These are phyloP conservation scores for Musa troglodytarum DNA, from an alignment of 176 grass and related monocot genomes.

Conservation along the genomic window DNA sequence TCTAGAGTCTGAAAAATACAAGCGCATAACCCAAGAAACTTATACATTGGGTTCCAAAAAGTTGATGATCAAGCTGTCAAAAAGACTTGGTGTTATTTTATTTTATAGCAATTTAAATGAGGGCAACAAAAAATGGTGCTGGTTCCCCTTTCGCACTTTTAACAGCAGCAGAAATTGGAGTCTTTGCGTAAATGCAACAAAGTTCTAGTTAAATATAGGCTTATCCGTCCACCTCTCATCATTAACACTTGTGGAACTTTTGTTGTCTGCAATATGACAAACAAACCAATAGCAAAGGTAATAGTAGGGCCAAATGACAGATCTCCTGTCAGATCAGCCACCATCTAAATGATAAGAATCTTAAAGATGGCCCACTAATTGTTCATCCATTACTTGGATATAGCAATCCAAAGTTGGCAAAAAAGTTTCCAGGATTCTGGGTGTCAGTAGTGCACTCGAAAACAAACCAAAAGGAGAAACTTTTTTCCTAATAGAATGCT, in stretches of 20 bases:
- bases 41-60: neutral
- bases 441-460: neutral
- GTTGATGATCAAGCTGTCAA: neutral
- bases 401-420: neutral
- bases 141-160: no score
- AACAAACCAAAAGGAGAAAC: neutral
- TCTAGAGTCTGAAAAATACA: conserved; percentile 54
- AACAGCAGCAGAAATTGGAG: no score
- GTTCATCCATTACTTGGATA: neutral
- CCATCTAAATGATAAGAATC: conserved; percentile 3
- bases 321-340: neutral
- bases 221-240: no score
- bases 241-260: neutral
- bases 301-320: neutral
- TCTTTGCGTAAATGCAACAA: no score
- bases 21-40: neutral
- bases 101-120: neutral
- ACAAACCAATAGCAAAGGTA: neutral
- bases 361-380: neutral
- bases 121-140: no score
- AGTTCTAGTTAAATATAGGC: no score
- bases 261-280: neutral
- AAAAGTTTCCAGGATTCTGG: neutral
- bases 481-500: neutral
- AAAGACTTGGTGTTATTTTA: neutral